These are phyloP conservation scores for Tolypocladium ovalisporum DNA, from an alignment of 2,329 filamentous ascomycete genomes.

Conservation along the genomic window DNA sequence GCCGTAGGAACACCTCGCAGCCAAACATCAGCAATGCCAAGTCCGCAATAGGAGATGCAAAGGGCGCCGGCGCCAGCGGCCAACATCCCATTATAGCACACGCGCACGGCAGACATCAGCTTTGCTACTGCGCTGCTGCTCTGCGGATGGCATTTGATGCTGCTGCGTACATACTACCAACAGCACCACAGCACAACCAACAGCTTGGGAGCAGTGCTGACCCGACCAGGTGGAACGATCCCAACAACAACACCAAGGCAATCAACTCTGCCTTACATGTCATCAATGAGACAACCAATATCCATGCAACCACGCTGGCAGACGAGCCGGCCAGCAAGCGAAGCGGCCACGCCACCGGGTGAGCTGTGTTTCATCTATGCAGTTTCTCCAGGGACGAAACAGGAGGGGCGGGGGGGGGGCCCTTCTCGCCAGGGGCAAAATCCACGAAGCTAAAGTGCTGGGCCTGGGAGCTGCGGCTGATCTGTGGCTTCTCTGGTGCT, in stretches of 20 bases:
- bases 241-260: not conserved
- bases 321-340: not conserved
- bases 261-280: not conserved
- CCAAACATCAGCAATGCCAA: not conserved
- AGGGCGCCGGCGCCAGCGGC: not conserved
- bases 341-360: not conserved
- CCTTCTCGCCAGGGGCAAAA: not conserved
- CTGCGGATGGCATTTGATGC: not conserved
- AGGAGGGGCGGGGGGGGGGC: not conserved
- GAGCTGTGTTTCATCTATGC: not conserved
- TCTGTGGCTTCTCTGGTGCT: not conserved
- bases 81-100: not conserved
- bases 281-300: not conserved
- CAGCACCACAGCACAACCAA: not conserved
- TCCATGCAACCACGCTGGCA: not conserved
- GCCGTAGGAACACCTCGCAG: not conserved
- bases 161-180: not conserved
- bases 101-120: not conserved
- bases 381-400: not conserved
- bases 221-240: not conserved
- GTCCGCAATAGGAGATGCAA: not conserved
- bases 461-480: not conserved
- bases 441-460: not conserved
- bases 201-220: not conserved
- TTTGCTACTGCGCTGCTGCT: not conserved